phyloP scores from a whole-genome alignment of 2,329 filamentous ascomycete species.

The Biscogniauxia marginata region DNA sequence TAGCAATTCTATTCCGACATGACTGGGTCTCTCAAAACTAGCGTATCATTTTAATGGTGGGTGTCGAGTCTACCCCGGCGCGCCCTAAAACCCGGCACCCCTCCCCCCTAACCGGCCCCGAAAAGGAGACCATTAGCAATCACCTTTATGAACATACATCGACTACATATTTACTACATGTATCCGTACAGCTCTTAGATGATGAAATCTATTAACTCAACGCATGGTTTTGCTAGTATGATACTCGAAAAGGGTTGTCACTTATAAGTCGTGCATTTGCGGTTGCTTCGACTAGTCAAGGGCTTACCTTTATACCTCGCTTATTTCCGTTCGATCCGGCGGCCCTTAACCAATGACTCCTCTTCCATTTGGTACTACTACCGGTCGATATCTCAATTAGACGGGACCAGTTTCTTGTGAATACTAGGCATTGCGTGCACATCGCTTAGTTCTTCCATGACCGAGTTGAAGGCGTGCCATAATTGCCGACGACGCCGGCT shows the following conservation, averaged over 20 bases:
- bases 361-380: background rate
- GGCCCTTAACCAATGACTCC: background rate
- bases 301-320: constrained; percentile 9
- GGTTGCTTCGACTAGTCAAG: background rate
- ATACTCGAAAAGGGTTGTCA: constrained; percentile 4
- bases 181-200: background rate
- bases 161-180: background rate
- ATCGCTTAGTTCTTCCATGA: constrained; percentile 16
- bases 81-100: background rate
- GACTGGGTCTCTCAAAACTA: no score
- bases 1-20: no score
- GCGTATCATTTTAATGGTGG: no score
- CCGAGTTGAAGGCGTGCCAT: constrained; percentile 50
- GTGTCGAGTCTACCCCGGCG: background rate
- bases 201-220: background rate
- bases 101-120: background rate
- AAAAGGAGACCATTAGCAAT: background rate
- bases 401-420: background rate
- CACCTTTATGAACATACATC: background rate
- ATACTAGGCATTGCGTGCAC: background rate
- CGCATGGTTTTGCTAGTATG: constrained; percentile 4
- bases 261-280: constrained; percentile 2
- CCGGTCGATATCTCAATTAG: no score
- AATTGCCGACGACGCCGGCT: constrained; percentile 61
- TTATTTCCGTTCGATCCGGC: background rate